A percentile compares a stretch with the other conserved stretches of the same genome.
Evolutionary conservation across 495 filamentous ascomycete species (phyloP).

Genomic region (Annulohypoxylon stygium): DNA sequence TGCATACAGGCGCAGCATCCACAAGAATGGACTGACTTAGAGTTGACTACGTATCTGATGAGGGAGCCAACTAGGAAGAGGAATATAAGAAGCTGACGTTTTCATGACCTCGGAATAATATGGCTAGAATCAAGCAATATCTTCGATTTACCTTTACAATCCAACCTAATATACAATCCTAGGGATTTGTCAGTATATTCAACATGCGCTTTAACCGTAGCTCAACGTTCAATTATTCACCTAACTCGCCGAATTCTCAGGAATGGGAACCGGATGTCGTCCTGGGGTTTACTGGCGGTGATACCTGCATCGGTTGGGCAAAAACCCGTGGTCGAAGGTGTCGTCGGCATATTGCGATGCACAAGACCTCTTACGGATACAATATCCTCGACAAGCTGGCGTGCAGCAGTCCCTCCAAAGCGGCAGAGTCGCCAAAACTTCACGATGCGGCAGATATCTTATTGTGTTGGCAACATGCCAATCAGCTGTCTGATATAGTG

Average conservation of each 20-base stretch:
- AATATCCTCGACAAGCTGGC: slow-evolving; percentile 14
- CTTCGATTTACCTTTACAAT: neutral
- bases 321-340: slow-evolving; percentile 14
- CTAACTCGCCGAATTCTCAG: neutral
- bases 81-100: slow-evolving; percentile 14
- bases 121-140: neutral
- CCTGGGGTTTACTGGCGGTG: neutral
- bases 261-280: slow-evolving; percentile 33
- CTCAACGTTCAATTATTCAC: neutral
- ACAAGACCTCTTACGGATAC: slow-evolving; percentile 6
- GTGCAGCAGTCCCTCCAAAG: neutral
- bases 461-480: slow-evolving; percentile 20
- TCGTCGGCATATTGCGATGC: neutral
- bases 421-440: slow-evolving; percentile 22
- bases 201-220: slow-evolving; percentile 13
- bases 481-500: neutral
- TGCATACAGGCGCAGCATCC: slow-evolving; percentile 1
- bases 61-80: slow-evolving; percentile 18
- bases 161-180: neutral
- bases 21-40: neutral
- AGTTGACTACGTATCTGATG: neutral
- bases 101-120: neutral
- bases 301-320: slow-evolving; percentile 17
- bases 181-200: neutral
- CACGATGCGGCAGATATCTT: slow-evolving; percentile 3